phyloP scores from a whole-genome alignment of 2,329 filamentous ascomycete genomes.

The Tolypocladium ovalisporum region DNA sequence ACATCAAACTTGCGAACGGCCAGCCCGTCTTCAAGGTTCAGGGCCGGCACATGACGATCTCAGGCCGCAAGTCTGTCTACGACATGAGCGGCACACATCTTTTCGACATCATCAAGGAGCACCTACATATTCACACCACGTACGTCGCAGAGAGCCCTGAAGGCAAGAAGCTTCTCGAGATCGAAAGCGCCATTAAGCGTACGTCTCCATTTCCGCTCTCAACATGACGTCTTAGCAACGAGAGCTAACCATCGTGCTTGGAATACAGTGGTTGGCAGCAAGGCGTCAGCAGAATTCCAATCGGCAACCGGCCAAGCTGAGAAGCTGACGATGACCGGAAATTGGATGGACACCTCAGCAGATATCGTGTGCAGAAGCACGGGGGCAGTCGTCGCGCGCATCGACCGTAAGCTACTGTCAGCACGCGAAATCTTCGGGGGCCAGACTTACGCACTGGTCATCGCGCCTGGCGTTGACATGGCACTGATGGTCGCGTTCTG shows the following conservation, averaged over 20 bases:
- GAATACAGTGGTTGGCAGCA: constrained; percentile 36
- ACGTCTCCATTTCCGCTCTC: not conserved
- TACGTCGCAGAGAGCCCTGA: constrained; percentile 36
- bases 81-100: constrained; percentile 43
- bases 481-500: constrained; percentile 55
- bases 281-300: constrained; percentile 47
- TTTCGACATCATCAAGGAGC: constrained; percentile 47
- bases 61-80: constrained; percentile 42
- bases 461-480: constrained; percentile 56
- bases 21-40: constrained; percentile 43
- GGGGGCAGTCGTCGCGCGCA: constrained; percentile 42
- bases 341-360: constrained; percentile 46
- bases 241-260: not conserved
- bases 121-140: constrained; percentile 36
- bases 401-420: constrained; percentile 48
- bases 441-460: constrained; percentile 51
- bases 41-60: constrained; percentile 41
- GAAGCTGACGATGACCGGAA: constrained; percentile 46
- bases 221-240: not conserved
- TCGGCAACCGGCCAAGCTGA: constrained; percentile 31
- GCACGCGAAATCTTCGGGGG: constrained; percentile 45
- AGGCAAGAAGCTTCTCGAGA: constrained; percentile 37
- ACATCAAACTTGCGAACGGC: constrained; percentile 44
- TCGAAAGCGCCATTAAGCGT: constrained; percentile 32
- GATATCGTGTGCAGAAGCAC: constrained; percentile 43